Conservation (phyloP, 305 asterid genomes). For the Ilex paraguariensis region DNA sequence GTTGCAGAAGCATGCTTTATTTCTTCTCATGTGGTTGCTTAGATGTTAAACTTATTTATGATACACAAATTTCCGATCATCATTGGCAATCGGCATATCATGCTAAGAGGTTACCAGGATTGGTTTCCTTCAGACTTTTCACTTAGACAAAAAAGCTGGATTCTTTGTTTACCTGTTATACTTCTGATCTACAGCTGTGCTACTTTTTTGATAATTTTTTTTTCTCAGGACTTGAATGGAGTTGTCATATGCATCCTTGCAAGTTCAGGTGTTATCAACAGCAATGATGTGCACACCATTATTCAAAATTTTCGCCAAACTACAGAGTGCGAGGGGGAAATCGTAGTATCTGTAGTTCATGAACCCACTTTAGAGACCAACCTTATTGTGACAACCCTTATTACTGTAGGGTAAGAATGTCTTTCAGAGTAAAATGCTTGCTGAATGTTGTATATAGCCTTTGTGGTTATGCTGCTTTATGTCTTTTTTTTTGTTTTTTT, state of each 20-base stretch:
- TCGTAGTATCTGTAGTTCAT: constrained; percentile 49
- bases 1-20: constrained; percentile 1
- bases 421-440: not conserved
- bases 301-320: constrained; percentile 47
- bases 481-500: too few relatives aligned
- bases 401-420: constrained; percentile 71
- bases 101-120: too few relatives aligned
- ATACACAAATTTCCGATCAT: too few relatives aligned
- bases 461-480: too few relatives aligned
- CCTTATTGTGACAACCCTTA: constrained; percentile 55
- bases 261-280: constrained; percentile 55
- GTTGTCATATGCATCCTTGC: constrained; percentile 68
- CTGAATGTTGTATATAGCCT: constrained; percentile 2
- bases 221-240: constrained; percentile 61
- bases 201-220: constrained; percentile 7
- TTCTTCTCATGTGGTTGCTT: constrained; percentile 1
- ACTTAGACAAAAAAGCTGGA: too few relatives aligned
- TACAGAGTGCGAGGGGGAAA: constrained; percentile 49
- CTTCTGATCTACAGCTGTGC: too few relatives aligned
- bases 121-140: too few relatives aligned
- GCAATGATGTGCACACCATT: constrained; percentile 43
- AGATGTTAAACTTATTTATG: too few relatives aligned
- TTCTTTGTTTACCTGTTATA: too few relatives aligned
- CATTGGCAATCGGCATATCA: too few relatives aligned
- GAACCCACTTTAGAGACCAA: constrained; percentile 62